Evolutionary conservation across 2,329 filamentous ascomycete species (phyloP), one percentile per base, ranked within the genome.

Genomic region (Diplodia intermedia): DNA sequence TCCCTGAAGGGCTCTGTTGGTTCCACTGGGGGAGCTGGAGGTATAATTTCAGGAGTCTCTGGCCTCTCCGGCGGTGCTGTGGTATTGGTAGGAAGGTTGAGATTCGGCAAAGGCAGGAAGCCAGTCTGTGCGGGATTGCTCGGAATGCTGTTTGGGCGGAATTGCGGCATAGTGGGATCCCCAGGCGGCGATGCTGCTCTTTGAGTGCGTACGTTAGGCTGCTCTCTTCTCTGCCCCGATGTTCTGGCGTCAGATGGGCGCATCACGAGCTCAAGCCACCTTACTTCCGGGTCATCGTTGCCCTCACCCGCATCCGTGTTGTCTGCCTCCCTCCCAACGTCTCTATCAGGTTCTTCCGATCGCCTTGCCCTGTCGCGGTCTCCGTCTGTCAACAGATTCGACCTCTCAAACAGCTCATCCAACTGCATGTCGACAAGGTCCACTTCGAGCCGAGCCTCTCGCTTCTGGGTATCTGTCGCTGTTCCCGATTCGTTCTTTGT

Each of bases 141-240:
- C 11, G 38, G 57, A 31, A 54, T 14, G 26, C 78, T 82, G 71
- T 90, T 86, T 23, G 89, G 89, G 5, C 87, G 84, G 73, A 90
- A 90, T 72, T 91, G 89, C 9, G 89, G 89, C 76, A 91, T 81
- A 0, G 89, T 91, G 29, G 54, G 54, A 20, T 67, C 65, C 14
- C 65, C 8, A 14, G 20, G 31, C 5, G 60, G 47, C 31, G 60
- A 52, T 12, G 18, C 31, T 26, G 43, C 53, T 33, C 29, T 50
- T 31, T 56, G 47, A n/a, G 43, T 68, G 9, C 43, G 31, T 29
- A 33, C 23, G 40, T 33, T 31, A 23, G 36, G 4, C 29, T 61
- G 26, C 33, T 40, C 31, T 29, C 47, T 40, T 8, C 43, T 63
- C 18, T 29, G 18, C n/a, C 36, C 43, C 47, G 23, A 15, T 29